phyloP scores from a whole-genome alignment of 2,329 filamentous ascomycete species.

The Epichloe hybrida region DNA sequence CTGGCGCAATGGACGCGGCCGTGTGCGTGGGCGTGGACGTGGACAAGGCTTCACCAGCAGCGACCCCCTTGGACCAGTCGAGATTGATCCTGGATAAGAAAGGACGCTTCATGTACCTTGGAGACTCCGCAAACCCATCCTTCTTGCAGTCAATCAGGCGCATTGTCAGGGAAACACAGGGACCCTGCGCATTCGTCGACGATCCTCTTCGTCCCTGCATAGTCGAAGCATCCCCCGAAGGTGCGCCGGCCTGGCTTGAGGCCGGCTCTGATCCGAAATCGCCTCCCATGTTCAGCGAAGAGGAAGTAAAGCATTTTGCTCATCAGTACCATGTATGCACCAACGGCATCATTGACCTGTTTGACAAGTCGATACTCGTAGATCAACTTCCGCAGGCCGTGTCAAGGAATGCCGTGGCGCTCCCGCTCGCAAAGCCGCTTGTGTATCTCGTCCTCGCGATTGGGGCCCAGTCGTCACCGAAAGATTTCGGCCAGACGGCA shows the following conservation, averaged over 20 bases:
- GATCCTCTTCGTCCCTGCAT: constrained; percentile 15
- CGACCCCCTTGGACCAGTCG: constrained; percentile 4
- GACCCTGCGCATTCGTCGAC: constrained; percentile 14
- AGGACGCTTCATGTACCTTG: constrained; percentile 6
- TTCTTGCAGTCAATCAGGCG: constrained; percentile 16
- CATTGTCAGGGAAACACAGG: constrained; percentile 11
- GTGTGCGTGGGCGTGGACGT: neutral
- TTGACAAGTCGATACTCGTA: constrained; percentile 16
- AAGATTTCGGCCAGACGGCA: constrained; percentile 14
- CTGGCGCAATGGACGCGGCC: neutral
- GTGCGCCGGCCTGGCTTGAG: constrained; percentile 9
- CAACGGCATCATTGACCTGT: constrained; percentile 20
- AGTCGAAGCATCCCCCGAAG: constrained; percentile 14
- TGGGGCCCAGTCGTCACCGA: constrained; percentile 16
- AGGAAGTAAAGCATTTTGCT: constrained; percentile 4
- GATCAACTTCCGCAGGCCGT: constrained; percentile 8
- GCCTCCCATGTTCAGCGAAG: neutral
- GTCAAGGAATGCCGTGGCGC: constrained; percentile 3
- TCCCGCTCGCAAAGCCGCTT: constrained; percentile 14
- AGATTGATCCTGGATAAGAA: constrained; percentile 5
- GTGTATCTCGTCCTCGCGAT: constrained; percentile 22
- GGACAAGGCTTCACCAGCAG: constrained; percentile 11
- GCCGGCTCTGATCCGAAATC: neutral
- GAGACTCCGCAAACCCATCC: constrained; percentile 8
- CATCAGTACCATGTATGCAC: constrained; percentile 9